These are phyloP conservation scores for Xylaria sp. DNA, from an alignment of 495 filamentous ascomycete genomes.

Conservation along the genomic window DNA sequence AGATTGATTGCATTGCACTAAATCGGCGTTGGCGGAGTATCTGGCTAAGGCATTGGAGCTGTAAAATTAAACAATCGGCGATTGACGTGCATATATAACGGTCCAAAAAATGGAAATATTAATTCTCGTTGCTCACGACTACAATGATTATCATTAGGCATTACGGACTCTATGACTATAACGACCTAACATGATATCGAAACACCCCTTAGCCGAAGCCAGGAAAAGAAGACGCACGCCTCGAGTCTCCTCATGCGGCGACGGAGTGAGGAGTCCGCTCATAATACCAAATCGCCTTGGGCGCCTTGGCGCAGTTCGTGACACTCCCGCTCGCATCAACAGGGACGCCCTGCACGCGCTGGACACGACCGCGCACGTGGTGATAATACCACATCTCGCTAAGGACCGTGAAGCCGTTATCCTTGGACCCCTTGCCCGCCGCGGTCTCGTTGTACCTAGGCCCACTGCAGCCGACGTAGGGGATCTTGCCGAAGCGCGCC, in stretches of 20 bases:
- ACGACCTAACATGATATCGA: neutral
- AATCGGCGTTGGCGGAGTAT: constrained; percentile 25
- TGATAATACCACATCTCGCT: constrained; percentile 61
- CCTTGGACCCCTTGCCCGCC: constrained; percentile 49
- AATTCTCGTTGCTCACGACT: neutral
- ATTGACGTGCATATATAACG: neutral
- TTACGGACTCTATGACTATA: neutral
- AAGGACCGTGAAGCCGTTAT: constrained; percentile 54
- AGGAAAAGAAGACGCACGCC: neutral
- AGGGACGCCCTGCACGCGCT: constrained; percentile 48
- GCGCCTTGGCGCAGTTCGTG: constrained; percentile 50
- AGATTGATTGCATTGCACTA: constrained; percentile 22
- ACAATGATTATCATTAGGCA: constrained; percentile 15
- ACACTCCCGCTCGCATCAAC: constrained; percentile 48
- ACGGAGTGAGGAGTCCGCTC: constrained; percentile 38
- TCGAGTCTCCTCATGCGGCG: constrained; percentile 10
- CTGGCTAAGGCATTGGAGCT: neutral
- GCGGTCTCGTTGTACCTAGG: constrained; percentile 55
- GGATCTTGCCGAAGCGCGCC: constrained; percentile 47
- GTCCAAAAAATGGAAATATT: constrained; percentile 1
- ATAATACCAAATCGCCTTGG: constrained; percentile 51
- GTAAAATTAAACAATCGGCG: constrained; percentile 7
- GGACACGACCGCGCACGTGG: constrained; percentile 54
- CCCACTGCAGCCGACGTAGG: constrained; percentile 58
- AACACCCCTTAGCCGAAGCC: neutral